Base-by-base conservation (phyloP, 2,329 filamentous ascomycete species). In the Penicillium sp. region DNA sequence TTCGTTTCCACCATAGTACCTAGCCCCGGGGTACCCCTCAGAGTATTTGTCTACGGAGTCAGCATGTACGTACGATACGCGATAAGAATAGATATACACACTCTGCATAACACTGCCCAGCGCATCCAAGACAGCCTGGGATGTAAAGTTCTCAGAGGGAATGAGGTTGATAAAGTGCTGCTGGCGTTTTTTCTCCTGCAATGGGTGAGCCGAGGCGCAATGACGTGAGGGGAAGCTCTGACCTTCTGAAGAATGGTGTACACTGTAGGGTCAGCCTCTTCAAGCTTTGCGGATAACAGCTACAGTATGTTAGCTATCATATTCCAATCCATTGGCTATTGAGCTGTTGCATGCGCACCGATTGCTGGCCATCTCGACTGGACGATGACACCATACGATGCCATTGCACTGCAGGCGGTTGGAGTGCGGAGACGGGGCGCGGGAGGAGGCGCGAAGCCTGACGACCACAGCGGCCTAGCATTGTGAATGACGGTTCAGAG, bases 161-260 rank as follows among this genome's bases (percentile, higher is more conserved):
- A 97, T 97, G 61, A 97, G 85, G 79, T 98, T 98, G 82, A 99
- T 97, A 75, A 97, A 99, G 79, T 98, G 93, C 80, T 97, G 96
- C 80, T 99, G 95, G 70, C 95, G 88, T 69, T 86, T 86, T 87
- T 98, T 98, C 84, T 99, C 95, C 92, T 97, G 70, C 5, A 26
- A 52, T 50, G 26, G 41, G 45, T 75, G 21, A 74, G 68, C 26
- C 58, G 38, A 44, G 45, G 31, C 48, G 31, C n/a, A 38, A 46
- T n/a, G 15, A 11, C 30, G 49, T 46, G 35, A 52, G 49, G 48
- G 56, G 35, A 45, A 52, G 23, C 23, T 62, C 78, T 71, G 80
- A 96, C 93, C 86, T 93, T 94, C 78, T 96, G 90, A 70, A 98
- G 88, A 71, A 98, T 97, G 57, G 91, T 88, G 76, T 89, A 96